Evolutionary conservation across 805 yeast species (phyloP), one percentile per base, ranked within the genome.

Genomic region (Barnettozyma siamensis): DNA sequence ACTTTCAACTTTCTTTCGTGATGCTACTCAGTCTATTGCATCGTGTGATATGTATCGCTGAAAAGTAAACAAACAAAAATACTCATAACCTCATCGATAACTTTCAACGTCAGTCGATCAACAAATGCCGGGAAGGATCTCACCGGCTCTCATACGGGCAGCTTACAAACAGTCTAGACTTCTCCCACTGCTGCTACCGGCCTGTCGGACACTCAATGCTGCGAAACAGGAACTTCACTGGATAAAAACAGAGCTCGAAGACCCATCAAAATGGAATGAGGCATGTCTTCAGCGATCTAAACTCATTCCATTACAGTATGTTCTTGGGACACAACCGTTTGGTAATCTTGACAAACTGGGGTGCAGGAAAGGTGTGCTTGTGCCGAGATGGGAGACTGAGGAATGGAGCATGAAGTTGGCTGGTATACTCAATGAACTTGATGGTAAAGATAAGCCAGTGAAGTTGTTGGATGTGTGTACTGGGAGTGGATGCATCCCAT

Each of bases 311-410:
- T 60, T 91, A 32, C 98, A 91, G 59, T 89, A 91, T 59, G 75
- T 91, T 10, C 64, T 91, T 9, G 88, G 93, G 0, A 63, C 78
- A 0, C 97, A 89, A 62, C 98, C 98, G 1, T 91, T 91, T 66
- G 95, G 93, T 0, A 54, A 59, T 1, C 56, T 91, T 37, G 76
- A 74, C 11, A 70, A 7, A 9, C 9, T 91, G 4, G 42, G 53
- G 20, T 86, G 96, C 53, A 53, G 60, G 23, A 66, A 65, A 1
- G 78, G 78, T 0, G 97, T 88, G 2, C 64, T 91, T 45, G 89
- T 91, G 21, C 98, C 99, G 0, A 64, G 99, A 37, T 80, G 91
- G 83, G 99, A 91, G 57, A 91, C 99, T 0, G 98, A 91, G 58
- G 95, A 88, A 54, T 91, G 97, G 97, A 66, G 74, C 9, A 28